phyloP scores from a whole-genome alignment of 2,329 filamentous ascomycete species.

The Thermoascus crustaceus region DNA sequence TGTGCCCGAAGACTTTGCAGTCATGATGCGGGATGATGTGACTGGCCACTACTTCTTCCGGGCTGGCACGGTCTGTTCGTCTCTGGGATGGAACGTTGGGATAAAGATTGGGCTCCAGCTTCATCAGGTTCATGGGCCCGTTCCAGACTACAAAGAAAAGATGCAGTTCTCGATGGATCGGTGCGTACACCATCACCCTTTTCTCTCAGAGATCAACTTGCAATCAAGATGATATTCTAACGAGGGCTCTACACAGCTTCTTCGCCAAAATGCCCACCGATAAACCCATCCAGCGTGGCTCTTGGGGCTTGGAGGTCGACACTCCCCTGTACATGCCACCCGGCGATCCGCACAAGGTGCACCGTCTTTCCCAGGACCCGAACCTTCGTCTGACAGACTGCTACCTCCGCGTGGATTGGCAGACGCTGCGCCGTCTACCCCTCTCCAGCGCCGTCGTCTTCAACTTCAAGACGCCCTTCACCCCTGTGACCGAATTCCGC shows the following conservation, averaged over 20 bases:
- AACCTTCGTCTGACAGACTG: conserved; percentile 52
- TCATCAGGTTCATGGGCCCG: conserved; percentile 61
- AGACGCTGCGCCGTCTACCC: conserved; percentile 71
- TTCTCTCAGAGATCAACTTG: neutral
- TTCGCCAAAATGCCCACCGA: conserved; percentile 70
- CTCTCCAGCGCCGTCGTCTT: conserved; percentile 70
- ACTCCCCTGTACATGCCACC: conserved; percentile 67
- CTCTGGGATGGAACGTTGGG: conserved; percentile 69
- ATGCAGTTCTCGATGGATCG: conserved; percentile 83
- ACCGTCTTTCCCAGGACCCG: conserved; percentile 51
- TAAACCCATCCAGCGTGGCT: conserved; percentile 72
- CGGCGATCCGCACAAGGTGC: conserved; percentile 55
- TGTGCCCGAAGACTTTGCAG: conserved; percentile 74
- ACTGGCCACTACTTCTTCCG: conserved; percentile 67
- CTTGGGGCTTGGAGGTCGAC: conserved; percentile 73
- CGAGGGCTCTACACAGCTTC: conserved; percentile 44
- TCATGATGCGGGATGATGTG: conserved; percentile 62
- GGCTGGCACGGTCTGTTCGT: conserved; percentile 69
- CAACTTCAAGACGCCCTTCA: conserved; percentile 85
- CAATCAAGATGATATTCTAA: conserved; percentile 2
- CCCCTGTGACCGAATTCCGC: conserved; percentile 59
- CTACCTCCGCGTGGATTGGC: conserved; percentile 75
- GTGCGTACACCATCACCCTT: conserved; percentile 35
- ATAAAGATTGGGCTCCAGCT: conserved; percentile 66
- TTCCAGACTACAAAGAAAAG: conserved; percentile 80